Conservation (phyloP, 345 rosid species). For the Sapria himalayana region DNA sequence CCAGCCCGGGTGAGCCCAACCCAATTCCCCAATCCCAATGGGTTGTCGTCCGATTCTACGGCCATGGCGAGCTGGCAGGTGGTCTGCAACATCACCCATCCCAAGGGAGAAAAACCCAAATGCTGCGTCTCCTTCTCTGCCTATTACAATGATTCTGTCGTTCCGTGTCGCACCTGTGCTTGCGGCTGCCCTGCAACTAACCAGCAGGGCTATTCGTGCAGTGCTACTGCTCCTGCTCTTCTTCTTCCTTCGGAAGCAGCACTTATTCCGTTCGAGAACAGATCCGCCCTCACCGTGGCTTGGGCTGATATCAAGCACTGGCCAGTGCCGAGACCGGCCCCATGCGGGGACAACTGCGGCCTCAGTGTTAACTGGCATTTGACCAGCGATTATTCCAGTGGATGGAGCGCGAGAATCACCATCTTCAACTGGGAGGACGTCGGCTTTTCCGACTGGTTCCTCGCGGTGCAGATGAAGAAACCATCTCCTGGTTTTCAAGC, state of each 20-base stretch:
- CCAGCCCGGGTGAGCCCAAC: slow-evolving; percentile 71
- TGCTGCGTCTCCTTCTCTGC: slow-evolving; percentile 92
- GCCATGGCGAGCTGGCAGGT: slow-evolving; percentile 90
- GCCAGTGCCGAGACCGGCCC: slow-evolving; percentile 46
- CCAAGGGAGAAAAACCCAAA: slow-evolving; percentile 39
- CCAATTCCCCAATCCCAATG: slow-evolving; percentile 48
- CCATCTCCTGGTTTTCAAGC: slow-evolving; percentile 61
- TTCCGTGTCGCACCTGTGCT: slow-evolving; percentile 77
- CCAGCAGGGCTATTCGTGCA: slow-evolving; percentile 42
- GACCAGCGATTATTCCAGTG: slow-evolving; percentile 43
- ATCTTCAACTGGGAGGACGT: slow-evolving; percentile 82
- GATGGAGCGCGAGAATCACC: slow-evolving; percentile 80
- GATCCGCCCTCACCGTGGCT: slow-evolving; percentile 30
- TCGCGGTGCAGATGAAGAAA: slow-evolving; percentile 41
- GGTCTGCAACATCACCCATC: slow-evolving; percentile 75
- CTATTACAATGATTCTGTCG: slow-evolving; percentile 65
- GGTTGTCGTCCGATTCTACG: slow-evolving; percentile 37
- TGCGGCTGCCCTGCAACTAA: slow-evolving; percentile 59
- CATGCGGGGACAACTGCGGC: slow-evolving; percentile 83
- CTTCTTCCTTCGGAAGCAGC: slow-evolving; percentile 72
- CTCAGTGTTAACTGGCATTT: slow-evolving; percentile 89
- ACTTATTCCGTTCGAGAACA: slow-evolving; percentile 69
- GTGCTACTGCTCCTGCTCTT: slow-evolving; percentile 42
- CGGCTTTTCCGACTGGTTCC: slow-evolving; percentile 69
- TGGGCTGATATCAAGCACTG: slow-evolving; percentile 55